phyloP scores from a whole-genome alignment of 176 grass and related monocot genomes.

The Lolium multiflorum region DNA sequence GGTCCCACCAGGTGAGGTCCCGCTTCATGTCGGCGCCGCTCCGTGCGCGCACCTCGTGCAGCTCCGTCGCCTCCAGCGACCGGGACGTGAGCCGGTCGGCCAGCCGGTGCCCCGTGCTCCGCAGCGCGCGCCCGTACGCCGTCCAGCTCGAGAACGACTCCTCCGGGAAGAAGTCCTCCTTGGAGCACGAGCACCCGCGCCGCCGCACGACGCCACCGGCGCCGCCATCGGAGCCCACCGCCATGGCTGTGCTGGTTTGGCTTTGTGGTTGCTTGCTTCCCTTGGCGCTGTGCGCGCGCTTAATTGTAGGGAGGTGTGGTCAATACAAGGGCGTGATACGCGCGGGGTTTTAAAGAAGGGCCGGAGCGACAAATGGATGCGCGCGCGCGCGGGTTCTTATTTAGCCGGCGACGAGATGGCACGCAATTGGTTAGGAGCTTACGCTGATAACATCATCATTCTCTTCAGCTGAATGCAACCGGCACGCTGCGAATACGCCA shows the following conservation, averaged over 20 bases:
- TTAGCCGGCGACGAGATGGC: neutral
- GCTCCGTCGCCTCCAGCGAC: conserved; percentile 64
- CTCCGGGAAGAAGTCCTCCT: conserved; percentile 82
- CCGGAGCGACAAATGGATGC: neutral
- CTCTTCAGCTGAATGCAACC: neutral
- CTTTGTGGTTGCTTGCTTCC: neutral
- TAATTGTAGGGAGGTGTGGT: neutral
- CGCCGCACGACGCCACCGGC: conserved; percentile 26
- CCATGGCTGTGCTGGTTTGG: conserved; percentile 38
- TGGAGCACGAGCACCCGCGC: conserved; percentile 53
- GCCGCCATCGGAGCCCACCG: conserved; percentile 20
- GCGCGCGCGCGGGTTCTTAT: conserved; percentile 7
- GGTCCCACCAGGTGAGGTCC: conserved; percentile 86
- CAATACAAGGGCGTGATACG: neutral
- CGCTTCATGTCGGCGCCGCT: conserved; percentile 86
- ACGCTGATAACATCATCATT: neutral
- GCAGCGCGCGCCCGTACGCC: conserved; percentile 66
- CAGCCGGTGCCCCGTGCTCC: conserved; percentile 60
- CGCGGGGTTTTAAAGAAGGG: neutral
- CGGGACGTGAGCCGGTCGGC: conserved; percentile 64
- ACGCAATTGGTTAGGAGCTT: neutral
- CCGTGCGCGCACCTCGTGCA: conserved; percentile 74
- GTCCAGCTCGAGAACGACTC: conserved; percentile 87
- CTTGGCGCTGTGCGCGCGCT: too few species aligned
- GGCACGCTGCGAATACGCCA: neutral